phyloP scores from a whole-genome alignment of 148 eudicot species.

The Amaranthus hypochondriacus region DNA sequence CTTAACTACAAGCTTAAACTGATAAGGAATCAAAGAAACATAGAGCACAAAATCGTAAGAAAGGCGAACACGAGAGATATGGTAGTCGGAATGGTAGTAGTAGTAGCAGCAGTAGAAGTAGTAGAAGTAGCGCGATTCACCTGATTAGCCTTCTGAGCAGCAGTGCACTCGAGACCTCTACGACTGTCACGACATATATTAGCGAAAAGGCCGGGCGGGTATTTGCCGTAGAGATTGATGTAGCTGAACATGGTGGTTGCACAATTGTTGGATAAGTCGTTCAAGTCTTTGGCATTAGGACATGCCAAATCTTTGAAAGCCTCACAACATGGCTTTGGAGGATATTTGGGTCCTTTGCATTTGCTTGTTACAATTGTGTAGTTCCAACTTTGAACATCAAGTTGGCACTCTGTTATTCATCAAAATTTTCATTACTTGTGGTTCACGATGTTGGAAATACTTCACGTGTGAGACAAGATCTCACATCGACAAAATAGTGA shows the following conservation, averaged over 20 bases:
- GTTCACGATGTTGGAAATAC: too few relatives aligned
- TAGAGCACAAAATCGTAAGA: too few relatives aligned
- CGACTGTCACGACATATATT: conserved; percentile 41
- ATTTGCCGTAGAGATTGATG: conserved; percentile 46
- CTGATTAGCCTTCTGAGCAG: background rate
- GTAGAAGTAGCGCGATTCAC: background rate
- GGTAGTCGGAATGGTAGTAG: background rate
- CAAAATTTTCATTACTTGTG: background rate
- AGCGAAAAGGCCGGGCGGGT: conserved; percentile 58
- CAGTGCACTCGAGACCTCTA: conserved; percentile 44
- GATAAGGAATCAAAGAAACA: too few relatives aligned
- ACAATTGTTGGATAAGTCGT: conserved; percentile 42
- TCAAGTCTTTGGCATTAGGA: conserved; percentile 32
- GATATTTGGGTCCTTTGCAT: conserved; percentile 59
- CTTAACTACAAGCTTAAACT: too few relatives aligned
- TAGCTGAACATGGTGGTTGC: conserved; percentile 54
- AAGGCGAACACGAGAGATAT: too few relatives aligned
- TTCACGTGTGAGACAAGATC: too few relatives aligned
- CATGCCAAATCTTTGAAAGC: conserved; percentile 52
- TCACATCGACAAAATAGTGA: too few relatives aligned
- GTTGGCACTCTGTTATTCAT: conserved; percentile 46
- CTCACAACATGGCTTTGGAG: conserved; percentile 31
- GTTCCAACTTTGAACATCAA: conserved; percentile 44
- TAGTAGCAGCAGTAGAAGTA: background rate
- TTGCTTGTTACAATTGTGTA: conserved; percentile 60